phyloP scores from a whole-genome alignment of 352 stramenopile species.

The Phytophthora boehmeriae region DNA sequence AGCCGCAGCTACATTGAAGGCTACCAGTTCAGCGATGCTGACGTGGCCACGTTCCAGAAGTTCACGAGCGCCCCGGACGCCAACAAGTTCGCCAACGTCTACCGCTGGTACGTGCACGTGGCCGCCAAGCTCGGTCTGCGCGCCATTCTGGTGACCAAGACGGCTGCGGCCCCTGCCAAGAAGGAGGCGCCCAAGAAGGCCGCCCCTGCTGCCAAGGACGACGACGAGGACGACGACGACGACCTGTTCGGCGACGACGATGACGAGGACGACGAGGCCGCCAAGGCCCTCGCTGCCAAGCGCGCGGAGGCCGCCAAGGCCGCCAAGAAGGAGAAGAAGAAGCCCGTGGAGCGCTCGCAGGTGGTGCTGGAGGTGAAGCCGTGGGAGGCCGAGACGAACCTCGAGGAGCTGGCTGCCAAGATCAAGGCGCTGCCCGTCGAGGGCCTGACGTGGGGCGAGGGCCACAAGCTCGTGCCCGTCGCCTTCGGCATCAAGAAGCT shows the following conservation, averaged over 20 bases:
- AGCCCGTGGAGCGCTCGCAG: slow-evolving; percentile 64
- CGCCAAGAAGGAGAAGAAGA: slow-evolving; percentile 74
- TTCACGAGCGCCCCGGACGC: slow-evolving; percentile 48
- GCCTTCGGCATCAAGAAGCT: too few species aligned
- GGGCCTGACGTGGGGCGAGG: slow-evolving; percentile 79
- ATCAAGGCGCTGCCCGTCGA: slow-evolving; percentile 79
- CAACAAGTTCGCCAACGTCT: slow-evolving; percentile 65
- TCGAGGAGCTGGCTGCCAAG: slow-evolving; percentile 70
- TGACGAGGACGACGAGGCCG: slow-evolving; percentile 63
- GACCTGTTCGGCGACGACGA: slow-evolving; percentile 61
- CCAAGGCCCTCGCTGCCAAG: slow-evolving; percentile 44
- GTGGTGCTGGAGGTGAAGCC: slow-evolving; percentile 74
- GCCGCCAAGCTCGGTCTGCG: slow-evolving; percentile 61
- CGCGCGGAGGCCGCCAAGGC: slow-evolving; percentile 57
- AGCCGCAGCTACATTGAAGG: slow-evolving; percentile 82
- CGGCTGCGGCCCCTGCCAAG: slow-evolving; percentile 22
- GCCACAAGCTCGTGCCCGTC: slow-evolving; percentile 82
- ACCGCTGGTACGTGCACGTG: slow-evolving; percentile 75
- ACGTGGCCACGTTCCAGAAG: slow-evolving; percentile 65
- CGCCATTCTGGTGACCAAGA: slow-evolving; percentile 39
- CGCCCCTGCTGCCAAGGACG: slow-evolving; percentile 17
- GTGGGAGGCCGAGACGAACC: slow-evolving; percentile 81
- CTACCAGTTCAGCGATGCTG: slow-evolving; percentile 70
- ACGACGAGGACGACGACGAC: slow-evolving; percentile 59
- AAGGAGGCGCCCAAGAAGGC: slow-evolving; percentile 31